Percentiles rank a stretch among this genome's conserved stretches.
Evolutionary conservation across 1,284 basidiomycete species (phyloP).

Genomic region (Ustilago shanxiensis): DNA sequence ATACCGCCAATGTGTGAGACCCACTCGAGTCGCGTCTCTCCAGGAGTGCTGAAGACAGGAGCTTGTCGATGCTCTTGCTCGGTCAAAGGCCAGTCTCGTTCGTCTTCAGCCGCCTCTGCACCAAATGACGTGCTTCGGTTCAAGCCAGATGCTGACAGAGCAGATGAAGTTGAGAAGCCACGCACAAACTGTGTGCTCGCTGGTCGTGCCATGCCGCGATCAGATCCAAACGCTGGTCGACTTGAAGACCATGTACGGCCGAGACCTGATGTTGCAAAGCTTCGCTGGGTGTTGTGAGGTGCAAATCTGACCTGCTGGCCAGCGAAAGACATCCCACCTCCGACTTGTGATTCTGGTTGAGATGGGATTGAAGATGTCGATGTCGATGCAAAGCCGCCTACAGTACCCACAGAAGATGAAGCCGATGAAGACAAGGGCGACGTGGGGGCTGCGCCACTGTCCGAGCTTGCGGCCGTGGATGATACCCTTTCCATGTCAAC

Average conservation of each 20-base stretch:
- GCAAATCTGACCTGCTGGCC: slow-evolving; percentile 36
- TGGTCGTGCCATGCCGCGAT: slow-evolving; percentile 29
- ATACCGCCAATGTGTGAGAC: slow-evolving; percentile 65
- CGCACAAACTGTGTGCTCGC: slow-evolving; percentile 39
- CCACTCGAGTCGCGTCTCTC: slow-evolving; percentile 63
- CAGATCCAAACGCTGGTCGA: slow-evolving; percentile 10
- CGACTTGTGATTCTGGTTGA: slow-evolving; percentile 22
- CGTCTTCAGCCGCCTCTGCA: slow-evolving; percentile 5
- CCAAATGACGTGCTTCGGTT: slow-evolving; percentile 29
- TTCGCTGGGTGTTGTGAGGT: slow-evolving; percentile 9
- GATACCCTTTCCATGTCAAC: slow-evolving; percentile 30
- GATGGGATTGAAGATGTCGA: slow-evolving; percentile 23
- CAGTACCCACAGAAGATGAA: slow-evolving; percentile 37
- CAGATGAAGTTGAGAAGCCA: slow-evolving; percentile 42
- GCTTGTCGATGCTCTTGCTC: slow-evolving; percentile 46
- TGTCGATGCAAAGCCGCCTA: slow-evolving; percentile 11
- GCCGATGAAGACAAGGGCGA: slow-evolving; percentile 36
- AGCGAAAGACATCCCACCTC: slow-evolving; percentile 5
- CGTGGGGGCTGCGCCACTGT: slow-evolving; percentile 24
- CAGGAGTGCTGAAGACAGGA: slow-evolving; percentile 55
- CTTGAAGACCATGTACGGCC: slow-evolving; percentile 28
- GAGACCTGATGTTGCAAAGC: slow-evolving; percentile 21
- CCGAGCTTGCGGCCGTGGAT: slow-evolving; percentile 40
- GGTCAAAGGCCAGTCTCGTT: slow-evolving; percentile 47
- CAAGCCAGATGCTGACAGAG: slow-evolving; percentile 38